phyloP scores from a whole-genome alignment of 2,329 filamentous ascomycete genomes.

The Botrytis medusae region DNA sequence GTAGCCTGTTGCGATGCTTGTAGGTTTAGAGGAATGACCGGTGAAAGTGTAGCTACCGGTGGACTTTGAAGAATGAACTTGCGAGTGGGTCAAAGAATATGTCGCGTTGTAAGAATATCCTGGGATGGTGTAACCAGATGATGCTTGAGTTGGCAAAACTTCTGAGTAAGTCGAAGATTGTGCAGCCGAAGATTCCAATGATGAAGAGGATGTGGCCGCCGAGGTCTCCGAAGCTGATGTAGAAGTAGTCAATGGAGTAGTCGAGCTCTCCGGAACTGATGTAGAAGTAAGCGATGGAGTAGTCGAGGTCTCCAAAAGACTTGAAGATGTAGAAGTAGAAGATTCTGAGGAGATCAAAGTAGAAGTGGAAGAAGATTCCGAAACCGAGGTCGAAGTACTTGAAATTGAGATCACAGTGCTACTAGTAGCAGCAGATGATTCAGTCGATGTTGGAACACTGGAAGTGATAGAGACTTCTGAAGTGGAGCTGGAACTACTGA shows the following conservation, averaged over 20 bases:
- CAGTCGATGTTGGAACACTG: constrained; percentile 5
- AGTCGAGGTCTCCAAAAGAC: background rate
- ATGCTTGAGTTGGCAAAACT: background rate
- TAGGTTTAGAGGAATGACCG: background rate
- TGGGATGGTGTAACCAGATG: constrained; percentile 4
- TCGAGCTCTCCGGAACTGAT: background rate
- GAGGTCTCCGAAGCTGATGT: background rate
- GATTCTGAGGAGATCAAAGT: background rate
- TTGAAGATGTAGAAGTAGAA: background rate
- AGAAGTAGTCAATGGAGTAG: background rate
- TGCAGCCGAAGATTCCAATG: background rate
- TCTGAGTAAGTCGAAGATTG: background rate
- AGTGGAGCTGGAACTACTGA: constrained; percentile 18
- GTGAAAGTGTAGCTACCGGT: background rate
- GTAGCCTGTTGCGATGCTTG: background rate
- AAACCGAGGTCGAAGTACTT: background rate
- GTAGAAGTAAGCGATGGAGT: background rate
- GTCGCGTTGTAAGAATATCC: background rate
- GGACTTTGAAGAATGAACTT: background rate
- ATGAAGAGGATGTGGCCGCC: background rate
- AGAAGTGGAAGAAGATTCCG: background rate
- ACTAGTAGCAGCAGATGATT: background rate
- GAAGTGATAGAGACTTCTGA: background rate
- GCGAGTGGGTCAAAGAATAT: background rate
- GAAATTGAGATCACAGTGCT: background rate